These are phyloP conservation scores for Epithele typhae DNA, from an alignment of 768 basidiomycete genomes.

Conservation along the genomic window DNA sequence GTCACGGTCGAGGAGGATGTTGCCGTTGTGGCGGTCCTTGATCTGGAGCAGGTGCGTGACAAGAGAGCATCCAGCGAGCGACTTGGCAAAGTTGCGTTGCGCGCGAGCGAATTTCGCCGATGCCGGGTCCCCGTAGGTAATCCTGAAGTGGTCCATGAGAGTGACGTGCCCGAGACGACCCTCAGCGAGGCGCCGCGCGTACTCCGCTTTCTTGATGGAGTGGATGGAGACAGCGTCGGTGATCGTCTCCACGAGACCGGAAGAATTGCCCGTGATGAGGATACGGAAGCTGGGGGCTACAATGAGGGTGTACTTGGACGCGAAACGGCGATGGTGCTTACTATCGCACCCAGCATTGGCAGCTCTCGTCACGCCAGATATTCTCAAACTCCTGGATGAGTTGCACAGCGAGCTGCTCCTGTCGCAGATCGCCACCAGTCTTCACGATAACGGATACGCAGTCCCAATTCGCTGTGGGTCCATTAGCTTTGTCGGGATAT, in stretches of 20 bases:
- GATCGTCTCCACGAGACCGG: conserved; percentile 96
- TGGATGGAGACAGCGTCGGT: conserved; percentile 98
- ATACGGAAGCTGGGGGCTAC: conserved; percentile 79
- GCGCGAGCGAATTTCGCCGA: conserved; percentile 87
- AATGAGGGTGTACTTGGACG: background rate
- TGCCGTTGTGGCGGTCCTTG: conserved; percentile 98
- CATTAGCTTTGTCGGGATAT: background rate
- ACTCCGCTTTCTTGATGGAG: conserved; percentile 98
- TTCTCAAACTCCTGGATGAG: conserved; percentile 88
- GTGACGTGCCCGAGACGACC: conserved; percentile 85
- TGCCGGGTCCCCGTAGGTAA: conserved; percentile 84
- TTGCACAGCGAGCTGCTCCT: conserved; percentile 96
- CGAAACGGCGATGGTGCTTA: conserved; percentile 24
- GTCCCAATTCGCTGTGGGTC: conserved; percentile 65
- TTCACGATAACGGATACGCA: conserved; percentile 98
- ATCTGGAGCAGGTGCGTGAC: conserved; percentile 97
- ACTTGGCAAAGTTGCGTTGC: conserved; percentile 91
- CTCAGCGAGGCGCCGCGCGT: conserved; percentile 79
- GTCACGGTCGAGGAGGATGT: conserved; percentile 92
- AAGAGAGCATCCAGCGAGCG: conserved; percentile 90
- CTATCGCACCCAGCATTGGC: conserved; percentile 93
- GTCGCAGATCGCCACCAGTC: conserved; percentile 92
- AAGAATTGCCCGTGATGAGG: conserved; percentile 87
- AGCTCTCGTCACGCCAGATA: conserved; percentile 95
- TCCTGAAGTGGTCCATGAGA: conserved; percentile 86